Conservation (phyloP, 495 filamentous ascomycete genomes). For the Usnea hakonensis region DNA sequence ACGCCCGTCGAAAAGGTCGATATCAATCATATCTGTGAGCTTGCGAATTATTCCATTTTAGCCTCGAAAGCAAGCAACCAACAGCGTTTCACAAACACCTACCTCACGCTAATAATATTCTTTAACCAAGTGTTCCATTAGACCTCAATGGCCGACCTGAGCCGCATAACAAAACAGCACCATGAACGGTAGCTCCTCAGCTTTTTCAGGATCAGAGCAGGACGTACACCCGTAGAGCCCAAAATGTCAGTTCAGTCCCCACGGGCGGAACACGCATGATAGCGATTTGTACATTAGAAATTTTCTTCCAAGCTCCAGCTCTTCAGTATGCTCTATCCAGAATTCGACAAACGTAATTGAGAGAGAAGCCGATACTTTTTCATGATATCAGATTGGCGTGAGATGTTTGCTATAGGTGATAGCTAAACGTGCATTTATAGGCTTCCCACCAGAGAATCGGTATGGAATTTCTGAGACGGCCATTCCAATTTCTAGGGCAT, state of each 20-base stretch:
- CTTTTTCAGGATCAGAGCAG: neutral
- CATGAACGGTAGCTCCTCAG: conserved; percentile 1
- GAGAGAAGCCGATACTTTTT: conserved; percentile 9
- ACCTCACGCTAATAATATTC: neutral
- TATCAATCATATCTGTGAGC: neutral
- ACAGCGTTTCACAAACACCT: neutral
- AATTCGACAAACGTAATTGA: neutral
- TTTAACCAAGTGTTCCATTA: neutral
- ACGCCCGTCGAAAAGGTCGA: neutral
- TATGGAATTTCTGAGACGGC: neutral
- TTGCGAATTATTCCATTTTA: neutral
- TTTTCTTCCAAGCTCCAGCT: neutral
- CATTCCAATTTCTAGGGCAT: neutral
- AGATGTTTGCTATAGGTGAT: neutral
- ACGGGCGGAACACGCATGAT: neutral
- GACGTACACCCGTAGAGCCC: neutral
- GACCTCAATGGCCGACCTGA: neutral
- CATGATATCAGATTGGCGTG: neutral
- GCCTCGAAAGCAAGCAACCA: neutral
- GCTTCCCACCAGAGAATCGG: neutral
- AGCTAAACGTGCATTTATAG: neutral
- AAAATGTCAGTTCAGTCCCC: conserved; percentile 4
- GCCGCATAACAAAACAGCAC: conserved; percentile 1
- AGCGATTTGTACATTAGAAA: neutral
- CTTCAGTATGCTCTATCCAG: conserved; percentile 8